phyloP scores from a whole-genome alignment of 495 filamentous ascomycete genomes.

The Bacidia rubella region DNA sequence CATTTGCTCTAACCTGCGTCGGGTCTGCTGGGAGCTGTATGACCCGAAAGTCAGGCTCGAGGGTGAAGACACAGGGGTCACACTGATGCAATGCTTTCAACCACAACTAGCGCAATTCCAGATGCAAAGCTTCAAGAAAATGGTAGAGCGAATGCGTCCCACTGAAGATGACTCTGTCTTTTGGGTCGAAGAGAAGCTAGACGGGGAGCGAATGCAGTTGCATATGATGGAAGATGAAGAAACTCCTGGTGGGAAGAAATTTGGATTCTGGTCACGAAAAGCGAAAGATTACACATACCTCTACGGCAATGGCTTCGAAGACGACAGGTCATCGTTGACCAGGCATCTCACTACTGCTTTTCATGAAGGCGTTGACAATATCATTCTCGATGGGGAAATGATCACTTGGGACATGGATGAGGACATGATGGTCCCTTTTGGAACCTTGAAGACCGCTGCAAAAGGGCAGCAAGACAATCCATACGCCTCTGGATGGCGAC shows the following conservation, averaged over 20 bases:
- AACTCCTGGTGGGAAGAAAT: slow-evolving; percentile 54
- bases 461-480: slow-evolving; percentile 69
- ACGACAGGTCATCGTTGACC: slow-evolving; percentile 67
- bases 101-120: slow-evolving; percentile 95
- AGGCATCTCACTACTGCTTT: slow-evolving; percentile 71
- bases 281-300: slow-evolving; percentile 95
- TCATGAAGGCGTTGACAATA: slow-evolving; percentile 57
- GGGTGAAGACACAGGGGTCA: slow-evolving; percentile 58
- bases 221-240: slow-evolving; percentile 69
- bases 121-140: slow-evolving; percentile 72
- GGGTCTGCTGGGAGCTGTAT: slow-evolving; percentile 91
- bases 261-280: slow-evolving; percentile 89
- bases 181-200: slow-evolving; percentile 97
- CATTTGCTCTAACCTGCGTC: slow-evolving; percentile 74
- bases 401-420: slow-evolving; percentile 92
- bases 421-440: slow-evolving; percentile 76
- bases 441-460: slow-evolving; percentile 86
- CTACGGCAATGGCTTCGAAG: slow-evolving; percentile 65
- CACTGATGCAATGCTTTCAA: slow-evolving; percentile 91
- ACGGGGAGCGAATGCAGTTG: slow-evolving; percentile 93
- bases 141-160: slow-evolving; percentile 57
- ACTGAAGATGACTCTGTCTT: slow-evolving; percentile 62
- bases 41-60: slow-evolving; percentile 64
- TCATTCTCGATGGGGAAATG: slow-evolving; percentile 97
- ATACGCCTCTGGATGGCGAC: slow-evolving; percentile 57